Evolutionary conservation across 495 filamentous ascomycete genomes (phyloP), one percentile per base, ranked within the genome.

Genomic region (Recurvomyces mirabilis): DNA sequence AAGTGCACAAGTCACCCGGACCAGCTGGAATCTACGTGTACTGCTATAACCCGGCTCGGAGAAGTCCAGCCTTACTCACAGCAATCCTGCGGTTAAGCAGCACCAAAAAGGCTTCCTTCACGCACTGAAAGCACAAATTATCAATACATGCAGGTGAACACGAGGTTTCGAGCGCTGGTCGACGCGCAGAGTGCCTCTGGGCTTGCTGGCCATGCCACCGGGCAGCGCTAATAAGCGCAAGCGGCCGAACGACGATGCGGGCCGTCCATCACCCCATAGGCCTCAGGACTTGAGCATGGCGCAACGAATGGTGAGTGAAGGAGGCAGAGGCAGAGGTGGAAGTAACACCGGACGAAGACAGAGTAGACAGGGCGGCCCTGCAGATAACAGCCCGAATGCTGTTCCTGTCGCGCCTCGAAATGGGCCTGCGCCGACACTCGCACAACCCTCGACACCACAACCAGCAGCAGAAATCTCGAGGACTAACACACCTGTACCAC

Each of bases 191-290:
- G n/a, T n/a, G n/a, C n/a, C n/a, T n/a, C n/a, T n/a, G 43, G 29
- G 13, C 24, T 14, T 25, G 38, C 3, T 30, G 22, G 39, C 22
- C 15, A 52, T 52, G 49, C 43, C 49, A 37, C 49, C 49, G 17
- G 43, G 49, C 42, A 37, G 38, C 18, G 48, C 31, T 4, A 46
- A 38, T 32, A 53, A 53, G 45, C 44, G 50, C n/a, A 53, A 53
- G 50, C 50, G 50, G 28, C 38, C 52, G 15, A 36, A 52, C 10
- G 49, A 54, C 28, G 72, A 77, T 51, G 60, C 61, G 43, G 68
- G 40, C 46, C 41, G 78, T 49, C 75, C 77, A 38, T 81, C 78
- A 43, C 77, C 78, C 40, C 74, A 82, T 65, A 71, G 75, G 28
- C 78, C 78, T 29, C 69, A 73, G 38, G 72, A 72, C 40, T 55